Evolutionary conservation across 2,329 filamentous ascomycete species (phyloP).

Genomic region (Alternaria sp.): DNA sequence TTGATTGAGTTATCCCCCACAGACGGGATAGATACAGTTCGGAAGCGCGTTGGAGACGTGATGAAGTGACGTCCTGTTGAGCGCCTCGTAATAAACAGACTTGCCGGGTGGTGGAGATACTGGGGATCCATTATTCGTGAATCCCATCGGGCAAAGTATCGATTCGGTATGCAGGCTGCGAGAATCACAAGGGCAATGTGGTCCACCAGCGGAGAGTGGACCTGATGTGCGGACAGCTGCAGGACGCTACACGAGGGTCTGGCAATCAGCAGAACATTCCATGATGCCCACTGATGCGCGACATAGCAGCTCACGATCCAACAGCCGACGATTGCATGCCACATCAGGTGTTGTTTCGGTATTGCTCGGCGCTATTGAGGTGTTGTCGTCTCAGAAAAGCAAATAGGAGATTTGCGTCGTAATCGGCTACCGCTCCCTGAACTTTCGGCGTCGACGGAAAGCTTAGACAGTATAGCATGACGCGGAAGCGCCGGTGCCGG

Average conservation of each 20-base stretch:
- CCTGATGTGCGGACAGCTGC: conserved; percentile 22
- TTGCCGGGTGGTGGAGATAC: conserved; percentile 19
- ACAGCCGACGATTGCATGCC: not conserved
- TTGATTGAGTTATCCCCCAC: not conserved
- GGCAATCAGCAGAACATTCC: not conserved
- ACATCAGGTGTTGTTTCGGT: conserved; percentile 1
- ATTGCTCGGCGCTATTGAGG: conserved; percentile 11
- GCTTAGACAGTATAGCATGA: conserved; percentile 14
- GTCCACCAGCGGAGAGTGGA: conserved; percentile 20
- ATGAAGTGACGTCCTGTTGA: not conserved
- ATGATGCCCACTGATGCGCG: not conserved
- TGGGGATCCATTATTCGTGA: conserved; percentile 12
- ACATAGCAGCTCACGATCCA: not conserved
- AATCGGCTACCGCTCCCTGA: conserved; percentile 9
- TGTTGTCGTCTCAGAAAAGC: conserved; percentile 8
- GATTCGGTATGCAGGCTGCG: conserved; percentile 9
- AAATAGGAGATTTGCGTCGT: conserved; percentile 16
- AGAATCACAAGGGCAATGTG: conserved; percentile 9
- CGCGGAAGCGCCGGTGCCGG: conserved; percentile 11
- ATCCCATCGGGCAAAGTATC: conserved; percentile 9
- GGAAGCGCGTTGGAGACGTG: not conserved
- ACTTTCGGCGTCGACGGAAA: not conserved
- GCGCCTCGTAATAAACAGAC: conserved; percentile 20
- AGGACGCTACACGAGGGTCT: conserved; percentile 4
- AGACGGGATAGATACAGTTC: not conserved